Percentiles rank a stretch among this genome's conserved stretches.
Evolutionary conservation across 805 yeast genomes (phyloP).

Genomic region (Suhomyces canberraensis): DNA sequence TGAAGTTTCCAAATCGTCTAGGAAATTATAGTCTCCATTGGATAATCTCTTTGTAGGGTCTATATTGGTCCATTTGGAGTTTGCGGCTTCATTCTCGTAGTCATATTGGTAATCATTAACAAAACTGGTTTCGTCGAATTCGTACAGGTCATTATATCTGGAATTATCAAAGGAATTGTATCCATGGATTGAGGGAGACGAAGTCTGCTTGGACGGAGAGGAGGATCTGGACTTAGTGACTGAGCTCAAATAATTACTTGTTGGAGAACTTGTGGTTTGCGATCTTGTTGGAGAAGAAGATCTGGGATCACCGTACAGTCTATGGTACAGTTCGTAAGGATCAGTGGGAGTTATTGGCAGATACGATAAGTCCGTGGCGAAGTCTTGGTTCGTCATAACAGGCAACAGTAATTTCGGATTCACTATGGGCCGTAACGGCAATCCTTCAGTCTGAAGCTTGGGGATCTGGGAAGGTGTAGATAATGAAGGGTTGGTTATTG

Average conservation of each 20-base stretch:
- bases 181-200: conserved; percentile 22
- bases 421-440: not conserved
- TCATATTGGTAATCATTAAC: conserved; percentile 8
- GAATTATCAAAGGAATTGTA: conserved; percentile 4
- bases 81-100: conserved; percentile 7
- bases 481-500: conserved; percentile 7
- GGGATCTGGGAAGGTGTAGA: conserved; percentile 14
- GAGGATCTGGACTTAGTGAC: conserved; percentile 24
- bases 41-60: not conserved
- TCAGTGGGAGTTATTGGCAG: not conserved
- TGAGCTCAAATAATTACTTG: conserved; percentile 13
- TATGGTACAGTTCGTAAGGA: not conserved
- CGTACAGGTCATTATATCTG: conserved; percentile 14
- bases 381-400: not conserved
- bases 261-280: conserved; percentile 14
- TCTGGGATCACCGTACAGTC: not conserved
- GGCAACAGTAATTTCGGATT: conserved; percentile 2
- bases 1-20: conserved; percentile 17
- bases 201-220: conserved; percentile 26
- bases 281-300: conserved; percentile 7
- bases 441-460: not conserved
- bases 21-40: conserved; percentile 8
- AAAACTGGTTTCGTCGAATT: not conserved
- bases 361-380: not conserved
- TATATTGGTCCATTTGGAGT: conserved; percentile 2